phyloP scores from a whole-genome alignment of 805 yeast genomes.

The Wickerhamomyces bovis region DNA sequence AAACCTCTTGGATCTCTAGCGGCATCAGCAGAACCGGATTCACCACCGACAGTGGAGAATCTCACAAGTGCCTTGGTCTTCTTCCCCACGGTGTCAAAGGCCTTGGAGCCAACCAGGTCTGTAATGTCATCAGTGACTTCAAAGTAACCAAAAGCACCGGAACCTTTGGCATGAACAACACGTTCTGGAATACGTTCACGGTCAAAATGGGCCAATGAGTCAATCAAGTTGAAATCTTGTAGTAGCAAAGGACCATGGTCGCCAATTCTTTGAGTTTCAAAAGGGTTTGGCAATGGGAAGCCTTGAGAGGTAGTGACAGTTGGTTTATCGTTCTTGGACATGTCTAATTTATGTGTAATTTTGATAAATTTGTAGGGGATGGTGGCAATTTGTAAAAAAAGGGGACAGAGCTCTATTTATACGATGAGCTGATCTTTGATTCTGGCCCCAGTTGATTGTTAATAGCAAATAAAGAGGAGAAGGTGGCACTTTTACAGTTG shows the following conservation, averaged over 20 bases:
- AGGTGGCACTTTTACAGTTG: background rate
- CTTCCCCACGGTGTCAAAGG: slow-evolving; percentile 71
- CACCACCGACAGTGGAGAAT: slow-evolving; percentile 87
- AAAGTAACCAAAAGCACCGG: slow-evolving; percentile 84
- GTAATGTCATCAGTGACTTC: slow-evolving; percentile 83
- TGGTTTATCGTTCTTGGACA: slow-evolving; percentile 30
- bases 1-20: slow-evolving; percentile 89
- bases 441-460: background rate
- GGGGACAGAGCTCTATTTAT: background rate
- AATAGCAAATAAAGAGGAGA: background rate
- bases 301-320: slow-evolving; percentile 70
- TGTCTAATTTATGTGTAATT: background rate
- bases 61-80: slow-evolving; percentile 67
- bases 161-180: slow-evolving; percentile 91
- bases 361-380: too few relatives aligned
- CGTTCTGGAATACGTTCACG: slow-evolving; percentile 89
- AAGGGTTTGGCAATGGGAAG: slow-evolving; percentile 68
- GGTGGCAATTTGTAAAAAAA: background rate
- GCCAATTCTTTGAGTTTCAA: slow-evolving; percentile 71
- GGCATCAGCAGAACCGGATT: slow-evolving; percentile 73
- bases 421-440: background rate
- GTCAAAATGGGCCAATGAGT: slow-evolving; percentile 80
- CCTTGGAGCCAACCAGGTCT: slow-evolving; percentile 63
- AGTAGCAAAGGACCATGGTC: slow-evolving; percentile 72
- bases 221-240: slow-evolving; percentile 78